Percentiles rank a stretch among this genome's conserved stretches.
Evolutionary conservation across 305 asterid genomes (phyloP).

Genomic region (Plantago lanceolata): DNA sequence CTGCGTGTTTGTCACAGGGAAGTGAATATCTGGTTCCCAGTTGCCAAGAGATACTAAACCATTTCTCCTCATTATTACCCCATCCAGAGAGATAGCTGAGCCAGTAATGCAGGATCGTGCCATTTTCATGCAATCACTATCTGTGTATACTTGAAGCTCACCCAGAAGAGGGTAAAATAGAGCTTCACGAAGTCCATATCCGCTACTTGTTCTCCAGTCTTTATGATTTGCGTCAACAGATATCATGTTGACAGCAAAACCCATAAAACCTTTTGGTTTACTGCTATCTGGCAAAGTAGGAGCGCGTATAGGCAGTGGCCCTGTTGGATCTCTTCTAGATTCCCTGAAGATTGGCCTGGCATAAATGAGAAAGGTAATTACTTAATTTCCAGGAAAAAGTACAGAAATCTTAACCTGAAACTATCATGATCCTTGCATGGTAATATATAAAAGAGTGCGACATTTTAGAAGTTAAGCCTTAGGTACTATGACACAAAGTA

Average conservation of each 20-base stretch:
- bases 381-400: background rate
- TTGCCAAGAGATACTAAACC: constrained; percentile 40
- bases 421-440: too few relatives aligned
- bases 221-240: constrained; percentile 23
- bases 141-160: constrained; percentile 54
- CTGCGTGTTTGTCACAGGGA: constrained; percentile 27
- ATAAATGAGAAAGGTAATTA: background rate
- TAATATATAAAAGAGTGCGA: background rate
- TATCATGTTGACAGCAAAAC: constrained; percentile 53
- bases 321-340: constrained; percentile 27
- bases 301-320: constrained; percentile 29
- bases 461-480: background rate
- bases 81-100: constrained; percentile 64
- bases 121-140: constrained; percentile 35
- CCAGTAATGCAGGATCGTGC: constrained; percentile 43
- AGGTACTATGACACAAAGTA: too few relatives aligned
- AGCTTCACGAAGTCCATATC: constrained; percentile 49
- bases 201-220: constrained; percentile 32
- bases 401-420: background rate
- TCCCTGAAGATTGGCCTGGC: constrained; percentile 32
- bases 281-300: constrained; percentile 43
- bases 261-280: constrained; percentile 46
- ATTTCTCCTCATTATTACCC: constrained; percentile 49
- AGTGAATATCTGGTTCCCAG: constrained; percentile 32
- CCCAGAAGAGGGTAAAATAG: constrained; percentile 57